Percentiles rank a stretch among this genome's conserved stretches.
Evolutionary conservation across 345 rosid species (phyloP).

Genomic region (Rhizophora mangle): DNA sequence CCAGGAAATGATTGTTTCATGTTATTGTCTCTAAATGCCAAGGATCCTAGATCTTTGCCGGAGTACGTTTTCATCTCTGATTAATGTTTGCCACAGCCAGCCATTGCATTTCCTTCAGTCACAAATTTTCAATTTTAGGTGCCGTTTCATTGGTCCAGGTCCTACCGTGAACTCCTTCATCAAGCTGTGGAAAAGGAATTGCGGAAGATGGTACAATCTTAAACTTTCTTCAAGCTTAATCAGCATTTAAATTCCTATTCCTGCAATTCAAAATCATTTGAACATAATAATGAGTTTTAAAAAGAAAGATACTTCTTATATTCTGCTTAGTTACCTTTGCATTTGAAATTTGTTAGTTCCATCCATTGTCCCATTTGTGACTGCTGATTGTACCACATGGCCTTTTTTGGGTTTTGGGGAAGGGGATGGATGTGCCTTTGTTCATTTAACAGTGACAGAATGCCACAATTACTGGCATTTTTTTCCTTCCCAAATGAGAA

Average conservation of each 20-base stretch:
- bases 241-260: slow-evolving; percentile 7
- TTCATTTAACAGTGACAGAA: no score
- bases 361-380: no score
- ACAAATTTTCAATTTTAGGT: slow-evolving; percentile 36
- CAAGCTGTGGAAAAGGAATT: slow-evolving; percentile 56
- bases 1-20: slow-evolving; percentile 62
- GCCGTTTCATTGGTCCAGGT: slow-evolving; percentile 59
- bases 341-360: not conserved
- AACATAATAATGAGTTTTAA: not conserved
- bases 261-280: not conserved
- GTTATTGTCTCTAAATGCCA: slow-evolving; percentile 40
- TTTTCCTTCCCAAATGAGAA: no score
- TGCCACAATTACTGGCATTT: no score
- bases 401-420: no score
- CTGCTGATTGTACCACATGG: no score
- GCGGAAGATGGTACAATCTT: slow-evolving; percentile 48
- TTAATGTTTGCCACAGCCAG: slow-evolving; percentile 4
- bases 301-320: not conserved
- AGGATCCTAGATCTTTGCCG: slow-evolving; percentile 66
- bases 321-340: not conserved
- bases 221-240: slow-evolving; percentile 5
- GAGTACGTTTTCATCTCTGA: slow-evolving; percentile 49
- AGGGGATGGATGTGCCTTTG: no score
- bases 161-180: slow-evolving; percentile 36
- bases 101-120: slow-evolving; percentile 16